Conservation (phyloP, 306 rosid genomes). For the Vicia sativa region DNA sequence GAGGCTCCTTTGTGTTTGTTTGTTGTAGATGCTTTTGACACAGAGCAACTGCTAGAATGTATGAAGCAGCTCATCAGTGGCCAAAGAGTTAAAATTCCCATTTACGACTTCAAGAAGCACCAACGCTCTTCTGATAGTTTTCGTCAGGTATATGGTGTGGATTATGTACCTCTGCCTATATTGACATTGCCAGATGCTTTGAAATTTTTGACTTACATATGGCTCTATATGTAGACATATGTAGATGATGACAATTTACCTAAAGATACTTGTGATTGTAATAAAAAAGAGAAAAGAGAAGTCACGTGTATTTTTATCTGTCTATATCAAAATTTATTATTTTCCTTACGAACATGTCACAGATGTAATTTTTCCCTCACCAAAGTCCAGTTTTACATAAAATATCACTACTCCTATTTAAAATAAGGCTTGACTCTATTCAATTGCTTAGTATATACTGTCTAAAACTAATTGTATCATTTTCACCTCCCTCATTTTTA, state of each 20-base stretch:
- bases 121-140: constrained; percentile 81
- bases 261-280: background rate
- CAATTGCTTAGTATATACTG: background rate
- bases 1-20: constrained; percentile 6
- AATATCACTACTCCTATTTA: background rate
- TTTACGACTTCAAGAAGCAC: constrained; percentile 91
- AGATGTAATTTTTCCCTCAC: background rate
- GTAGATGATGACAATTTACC: background rate
- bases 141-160: constrained; percentile 63
- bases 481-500: background rate
- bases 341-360: no score
- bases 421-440: background rate
- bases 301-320: background rate
- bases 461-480: constrained; percentile 1
- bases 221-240: background rate
- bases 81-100: constrained; percentile 76
- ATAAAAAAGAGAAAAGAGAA: background rate
- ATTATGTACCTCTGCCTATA: background rate
- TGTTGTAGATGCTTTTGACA: constrained; percentile 82
- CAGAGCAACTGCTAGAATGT: constrained; percentile 88
- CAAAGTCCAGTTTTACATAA: background rate
- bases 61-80: constrained; percentile 66
- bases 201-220: background rate
- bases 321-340: background rate
- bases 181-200: background rate